Evolutionary conservation across 2,329 filamentous ascomycete genomes (phyloP), one percentile per base, ranked within the genome.

Genomic region (Cladosporium oxysporum): DNA sequence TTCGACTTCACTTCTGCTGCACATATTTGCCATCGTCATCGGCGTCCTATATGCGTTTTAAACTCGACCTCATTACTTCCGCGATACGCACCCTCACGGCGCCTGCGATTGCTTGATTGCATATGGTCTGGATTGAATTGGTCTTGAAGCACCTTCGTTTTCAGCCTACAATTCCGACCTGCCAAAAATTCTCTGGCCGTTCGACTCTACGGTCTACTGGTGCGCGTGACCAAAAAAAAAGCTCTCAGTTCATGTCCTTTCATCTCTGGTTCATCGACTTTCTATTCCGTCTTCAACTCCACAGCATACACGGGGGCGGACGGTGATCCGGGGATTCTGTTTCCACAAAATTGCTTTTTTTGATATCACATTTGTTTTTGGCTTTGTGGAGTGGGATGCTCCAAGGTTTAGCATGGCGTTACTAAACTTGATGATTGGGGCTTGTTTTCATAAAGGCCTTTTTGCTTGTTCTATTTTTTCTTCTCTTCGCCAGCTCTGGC

Each of bases 221-320:
- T 63, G 49, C 31, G 61, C 35, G 60, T 50, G 61, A 31, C 26
- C 33, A 63, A 63, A 63, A 62, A 62, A 62, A 62, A 62, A 50
- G 44, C 50, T 62, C 59, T 52, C 47, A 26, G 28, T 49, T 52
- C 21, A 37, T 28, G 59, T 58, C 31, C 21, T 58, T 33, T 26
- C 8, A 16, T 58, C 28, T 41, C n/a, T 26, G 55, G 21, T n/a
- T 12, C n/a, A 58, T 58, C 55, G 41, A 41, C 18, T 52, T 53
- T 62, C 21, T n/a, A 23, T 31, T 62, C 26, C 28, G 23, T 44
- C 35, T 28, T 44, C 21, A 44, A n/a, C 21, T 62, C 44, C 59
- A 62, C 59, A 62, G 59, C 59, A 47, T 62, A 62, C 21, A 62
- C 21, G 29, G 59, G 58, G 47, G 26, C 59, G 59, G 47, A 62